Conservation (phyloP, 1,139 yeast genomes). For the Blastobotrys elegans region DNA sequence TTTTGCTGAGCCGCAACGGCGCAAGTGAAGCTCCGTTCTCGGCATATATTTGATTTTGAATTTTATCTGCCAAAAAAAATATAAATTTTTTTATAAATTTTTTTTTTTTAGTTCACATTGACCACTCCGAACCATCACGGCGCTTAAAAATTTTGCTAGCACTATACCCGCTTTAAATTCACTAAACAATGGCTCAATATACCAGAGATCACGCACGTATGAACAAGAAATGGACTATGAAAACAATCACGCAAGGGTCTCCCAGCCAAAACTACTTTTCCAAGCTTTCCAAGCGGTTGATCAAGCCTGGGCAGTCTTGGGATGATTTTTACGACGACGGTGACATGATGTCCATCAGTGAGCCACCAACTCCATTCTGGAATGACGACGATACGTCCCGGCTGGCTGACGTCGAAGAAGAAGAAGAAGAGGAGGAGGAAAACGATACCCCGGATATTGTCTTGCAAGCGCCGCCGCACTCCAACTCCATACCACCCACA, state of each 20-base stretch:
- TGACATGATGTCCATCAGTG: neutral
- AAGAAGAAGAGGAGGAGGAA: neutral
- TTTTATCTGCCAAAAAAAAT: too few species aligned
- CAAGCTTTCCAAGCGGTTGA: neutral
- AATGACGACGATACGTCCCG: neutral
- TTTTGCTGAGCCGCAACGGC: too few species aligned
- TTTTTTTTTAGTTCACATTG: too few species aligned
- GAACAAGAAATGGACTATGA: neutral
- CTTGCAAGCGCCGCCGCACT: neutral
- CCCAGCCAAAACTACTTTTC: neutral
- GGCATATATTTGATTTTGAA: too few species aligned
- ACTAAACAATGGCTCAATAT: neutral
- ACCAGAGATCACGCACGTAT: neutral
- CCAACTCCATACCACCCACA: too few species aligned
- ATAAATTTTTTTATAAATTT: too few species aligned
- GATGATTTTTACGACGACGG: neutral
- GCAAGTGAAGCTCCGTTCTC: too few species aligned
- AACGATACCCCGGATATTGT: neutral
- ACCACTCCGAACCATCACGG: too few species aligned
- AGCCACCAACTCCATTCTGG: neutral
- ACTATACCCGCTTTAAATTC: too few species aligned
- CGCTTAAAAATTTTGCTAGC: too few species aligned
- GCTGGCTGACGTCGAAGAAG: neutral
- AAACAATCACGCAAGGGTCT: neutral
- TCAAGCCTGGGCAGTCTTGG: slow-evolving; percentile 3